Evolutionary conservation across 2,329 filamentous ascomycete species (phyloP), one percentile per base, ranked within the genome.

Genomic region (Colletotrichum godetiae): DNA sequence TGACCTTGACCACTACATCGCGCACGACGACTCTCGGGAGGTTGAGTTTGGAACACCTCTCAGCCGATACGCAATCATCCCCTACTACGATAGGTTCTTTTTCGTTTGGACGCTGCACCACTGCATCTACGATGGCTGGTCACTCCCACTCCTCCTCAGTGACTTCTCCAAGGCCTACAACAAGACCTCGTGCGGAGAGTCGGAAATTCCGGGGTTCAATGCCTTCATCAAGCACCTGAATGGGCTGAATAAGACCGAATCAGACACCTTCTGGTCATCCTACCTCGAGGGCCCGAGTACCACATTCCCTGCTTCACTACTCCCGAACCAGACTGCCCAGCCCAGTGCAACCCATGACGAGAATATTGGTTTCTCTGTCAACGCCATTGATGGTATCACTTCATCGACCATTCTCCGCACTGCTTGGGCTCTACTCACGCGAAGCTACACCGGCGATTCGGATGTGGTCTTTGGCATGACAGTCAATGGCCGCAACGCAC

Each of bases 361-460:
- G 19, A 49, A 24, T 22, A 58, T 58, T 7, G 42, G 42, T 5
- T 49, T 49, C 42, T 11, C 42, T n/a, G 19, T 49, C 12, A 49
- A 49, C 42, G 19, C 42, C 3, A 49, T 49, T 58, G 55, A 19
- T 11, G 55, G 24, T 13, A 58, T 58, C 31, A 58, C 55, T 29
- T 29, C 31, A 13, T 27, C 55, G 7, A 58, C 19, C 7, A 58
- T 58, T 33, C 60, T 79, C 19, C 74, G 78, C 8, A 76, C 78
- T 0, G 76, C 79, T 6, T 78, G 77, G 75, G 72, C 77, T 1
- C 63, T 87, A 11, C 77, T 84, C 2, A 78, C 82, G 1, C 80
- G 80, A 0, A 74, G 81, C 3, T 84, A 86, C 62, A 79, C 83
- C 76, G 80, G 55, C 74, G 80, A 72, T 35, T 31, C 57, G 24